Evolutionary conservation across 495 filamentous ascomycete species (phyloP), one percentile per base, ranked within the genome.

Genomic region (Letharia lupina): DNA sequence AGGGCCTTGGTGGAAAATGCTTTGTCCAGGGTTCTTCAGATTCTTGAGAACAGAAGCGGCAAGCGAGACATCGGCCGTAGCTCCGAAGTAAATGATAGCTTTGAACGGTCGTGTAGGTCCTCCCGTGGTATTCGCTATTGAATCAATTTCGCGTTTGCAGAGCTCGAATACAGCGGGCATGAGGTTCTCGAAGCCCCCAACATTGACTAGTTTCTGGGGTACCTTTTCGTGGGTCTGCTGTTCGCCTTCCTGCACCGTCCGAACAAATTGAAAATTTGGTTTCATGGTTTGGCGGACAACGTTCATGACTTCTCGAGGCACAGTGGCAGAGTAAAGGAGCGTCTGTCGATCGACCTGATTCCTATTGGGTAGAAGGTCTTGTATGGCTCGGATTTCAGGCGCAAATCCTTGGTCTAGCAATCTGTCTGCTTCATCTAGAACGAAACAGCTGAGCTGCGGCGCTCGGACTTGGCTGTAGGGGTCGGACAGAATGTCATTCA

Each of bases 351-450:
- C 83, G 12, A 86, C 81, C 57, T 84, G 75, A 0, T 71, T 61
- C 13, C 81, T 81, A 41, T 82, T 70, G 9, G 94, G 94, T 16
- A 98, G 82, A 13, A 80, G 67, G 0, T 76, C 62, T 68, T 88
- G 78, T 70, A 98, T 96, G 6, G 84, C 75, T 40, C 82, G 74
- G 65, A 98, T 88, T 31, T 90, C 91, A 2, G 81, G 80, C n/a
- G 86, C 79, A 75, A 98, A 98, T 0, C 95, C 95, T 67, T 90
- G 82, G 70, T 98, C 94, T 50, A 98, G 78, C 67, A 98, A 83
- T 52, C 94, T 84, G 76, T 98, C 94, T 1, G 93, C 95, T 77
- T 98, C 94, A 70, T 98, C 94, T 44, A 98, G 80, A 47, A 97
- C 94, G 31, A 98, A 76, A n/a, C 86, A 83, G 60, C 83, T 84